Evolutionary conservation across 1,284 basidiomycete genomes (phyloP).

Genomic region (Heliocybe sulcata): DNA sequence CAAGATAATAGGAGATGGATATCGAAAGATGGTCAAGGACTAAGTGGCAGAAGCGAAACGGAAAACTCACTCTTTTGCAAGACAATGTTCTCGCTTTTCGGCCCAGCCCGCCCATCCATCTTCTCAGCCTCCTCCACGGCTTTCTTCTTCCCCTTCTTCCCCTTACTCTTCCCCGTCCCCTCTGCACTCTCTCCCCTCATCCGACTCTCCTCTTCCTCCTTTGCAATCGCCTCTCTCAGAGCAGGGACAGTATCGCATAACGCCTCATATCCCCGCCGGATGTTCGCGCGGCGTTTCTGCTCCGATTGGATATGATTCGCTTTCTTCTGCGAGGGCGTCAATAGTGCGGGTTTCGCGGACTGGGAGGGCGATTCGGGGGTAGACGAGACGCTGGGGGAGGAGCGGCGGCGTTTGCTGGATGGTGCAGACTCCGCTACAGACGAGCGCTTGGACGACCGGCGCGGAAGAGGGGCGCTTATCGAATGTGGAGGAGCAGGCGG

Average conservation of each 20-base stretch:
- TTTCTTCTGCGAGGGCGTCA: conserved; percentile 72
- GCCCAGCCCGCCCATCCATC: conserved; percentile 74
- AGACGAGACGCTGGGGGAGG: conserved; percentile 3
- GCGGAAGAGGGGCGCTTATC: background rate
- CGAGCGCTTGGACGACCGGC: background rate
- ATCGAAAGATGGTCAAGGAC: background rate
- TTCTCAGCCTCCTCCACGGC: conserved; percentile 43
- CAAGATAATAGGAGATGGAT: background rate
- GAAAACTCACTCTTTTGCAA: conserved; percentile 67
- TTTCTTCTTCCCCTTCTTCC: conserved; percentile 23
- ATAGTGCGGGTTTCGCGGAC: conserved; percentile 22
- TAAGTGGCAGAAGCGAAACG: background rate
- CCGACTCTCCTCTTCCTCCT: conserved; percentile 39
- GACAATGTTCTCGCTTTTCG: conserved; percentile 81
- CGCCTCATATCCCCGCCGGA: conserved; percentile 81
- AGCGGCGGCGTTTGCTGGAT: conserved; percentile 3
- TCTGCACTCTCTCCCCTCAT: conserved; percentile 12
- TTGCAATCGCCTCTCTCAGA: conserved; percentile 67
- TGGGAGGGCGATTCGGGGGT: background rate
- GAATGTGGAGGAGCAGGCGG: background rate
- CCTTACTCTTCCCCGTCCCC: background rate
- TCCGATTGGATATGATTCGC: conserved; percentile 89
- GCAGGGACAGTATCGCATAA: conserved; percentile 78
- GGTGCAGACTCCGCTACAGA: background rate
- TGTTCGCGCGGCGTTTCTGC: conserved; percentile 89